Evolutionary conservation across 371 early-diverging fungal species (phyloP), one percentile per base, ranked within the genome.

Genomic region (Cladochytrium tenue): DNA sequence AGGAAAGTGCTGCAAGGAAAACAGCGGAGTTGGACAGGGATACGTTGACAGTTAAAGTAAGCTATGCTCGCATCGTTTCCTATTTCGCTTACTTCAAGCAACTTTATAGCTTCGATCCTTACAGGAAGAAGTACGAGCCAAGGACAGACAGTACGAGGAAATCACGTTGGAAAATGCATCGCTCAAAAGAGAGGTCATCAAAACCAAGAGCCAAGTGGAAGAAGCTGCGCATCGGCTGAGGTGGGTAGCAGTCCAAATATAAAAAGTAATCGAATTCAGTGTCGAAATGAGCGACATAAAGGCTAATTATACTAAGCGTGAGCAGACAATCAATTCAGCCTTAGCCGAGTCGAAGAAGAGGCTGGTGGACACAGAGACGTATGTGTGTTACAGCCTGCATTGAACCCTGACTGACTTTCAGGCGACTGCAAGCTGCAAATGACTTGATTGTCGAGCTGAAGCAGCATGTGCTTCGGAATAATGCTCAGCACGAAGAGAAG

Each of bases 11-110:
- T 15, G 62, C 56, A 30, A 31, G 69, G 28, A 77, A 80, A 58
- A 33, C 59, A 0, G 32, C 79, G 13, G 67, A 62, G n/a, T 63
- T 79, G n/a, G 81, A 81, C 52, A 71, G 66, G 53, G 81, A 81
- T 27, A 32, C 72, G 23, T 50, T 77, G 52, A 28, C 57, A 17
- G 34, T 72, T 25, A 66, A 70, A 58, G 72, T 77, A 28, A 0
- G 2, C 57, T 62, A 26, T 43, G 15, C 26, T 50, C 27, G 3
- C 31, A 32, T n/a, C 26, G 26, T 0, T 15, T 31, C 2, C 55
- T 4, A 3, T 17, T 31, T 50, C 35, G 30, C 15, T 27, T n/a
- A 50, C 20, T 43, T 43, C 20, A 13, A 13, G 13, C 43, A 7
- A 7, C 43, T 35, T 58, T 25, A 13, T 31, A 67, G 62, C 31